Evolutionary conservation across 2,329 filamentous ascomycete genomes (phyloP).

Genomic region (Ilyonectria robusta): DNA sequence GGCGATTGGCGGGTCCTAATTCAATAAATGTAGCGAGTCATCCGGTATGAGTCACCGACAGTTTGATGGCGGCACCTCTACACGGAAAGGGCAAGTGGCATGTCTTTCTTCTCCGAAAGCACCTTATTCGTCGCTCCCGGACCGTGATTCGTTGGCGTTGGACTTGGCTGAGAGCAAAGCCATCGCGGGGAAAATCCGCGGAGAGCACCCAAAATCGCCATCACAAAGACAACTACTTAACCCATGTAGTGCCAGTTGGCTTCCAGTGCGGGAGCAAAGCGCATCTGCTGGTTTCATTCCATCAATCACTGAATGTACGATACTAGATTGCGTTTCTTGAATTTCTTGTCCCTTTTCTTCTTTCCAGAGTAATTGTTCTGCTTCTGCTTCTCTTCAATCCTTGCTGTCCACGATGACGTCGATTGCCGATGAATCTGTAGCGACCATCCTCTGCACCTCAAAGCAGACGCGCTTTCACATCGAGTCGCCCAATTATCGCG

Average conservation of each 20-base stretch:
- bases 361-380: background rate
- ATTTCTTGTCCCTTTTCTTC: background rate
- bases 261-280: background rate
- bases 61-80: slow-evolving; percentile 10
- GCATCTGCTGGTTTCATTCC: background rate
- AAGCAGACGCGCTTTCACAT: slow-evolving; percentile 78
- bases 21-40: slow-evolving; percentile 33
- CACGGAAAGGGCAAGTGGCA: slow-evolving; percentile 13
- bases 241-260: background rate
- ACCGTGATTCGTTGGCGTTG: background rate
- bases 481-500: slow-evolving; percentile 67
- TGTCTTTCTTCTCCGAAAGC: background rate
- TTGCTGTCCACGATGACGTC: slow-evolving; percentile 58
- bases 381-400: background rate
- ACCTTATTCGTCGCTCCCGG: background rate
- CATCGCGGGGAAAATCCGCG: background rate
- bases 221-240: background rate
- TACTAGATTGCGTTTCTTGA: background rate
- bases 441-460: slow-evolving; percentile 73
- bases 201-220: background rate
- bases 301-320: background rate
- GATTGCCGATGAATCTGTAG: slow-evolving; percentile 64
- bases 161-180: background rate
- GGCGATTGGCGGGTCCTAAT: background rate
- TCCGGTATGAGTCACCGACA: slow-evolving; percentile 44